Percentiles rank a stretch among this genome's conserved stretches.
phyloP scores from a whole-genome alignment of 2,329 filamentous ascomycete genomes.

The Venturia aucupariae region DNA sequence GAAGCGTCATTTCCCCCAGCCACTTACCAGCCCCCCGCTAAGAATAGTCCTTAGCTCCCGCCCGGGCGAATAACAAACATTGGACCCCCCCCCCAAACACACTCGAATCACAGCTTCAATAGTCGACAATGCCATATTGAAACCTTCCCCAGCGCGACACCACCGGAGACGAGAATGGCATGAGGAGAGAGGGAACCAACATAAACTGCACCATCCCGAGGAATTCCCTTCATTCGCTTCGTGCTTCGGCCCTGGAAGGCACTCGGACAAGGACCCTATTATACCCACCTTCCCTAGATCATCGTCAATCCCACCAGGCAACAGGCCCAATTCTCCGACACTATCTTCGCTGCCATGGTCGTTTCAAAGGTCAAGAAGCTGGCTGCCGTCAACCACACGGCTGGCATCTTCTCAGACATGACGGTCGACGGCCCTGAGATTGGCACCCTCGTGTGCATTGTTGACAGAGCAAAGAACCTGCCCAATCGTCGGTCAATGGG shows the following conservation, averaged over 20 bases:
- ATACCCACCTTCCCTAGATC: slow-evolving; percentile 8
- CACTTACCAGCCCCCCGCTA: slow-evolving; percentile 1
- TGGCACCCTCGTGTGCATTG: slow-evolving; percentile 81
- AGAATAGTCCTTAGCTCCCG: slow-evolving; percentile 1
- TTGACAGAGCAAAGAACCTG: slow-evolving; percentile 93
- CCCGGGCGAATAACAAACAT: neutral
- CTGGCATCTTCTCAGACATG: slow-evolving; percentile 92
- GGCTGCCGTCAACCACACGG: slow-evolving; percentile 52
- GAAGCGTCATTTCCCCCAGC: neutral
- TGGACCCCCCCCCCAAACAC: neutral
- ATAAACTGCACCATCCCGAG: neutral
- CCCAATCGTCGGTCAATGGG: slow-evolving; percentile 96
- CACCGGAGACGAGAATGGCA: neutral
- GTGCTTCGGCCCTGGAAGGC: too few species aligned
- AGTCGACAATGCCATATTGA: neutral
- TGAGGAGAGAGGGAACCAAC: neutral
- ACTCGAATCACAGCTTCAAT: neutral
- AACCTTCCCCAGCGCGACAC: neutral
- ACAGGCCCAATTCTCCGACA: neutral
- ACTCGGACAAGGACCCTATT: neutral
- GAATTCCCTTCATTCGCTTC: neutral
- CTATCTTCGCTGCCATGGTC: neutral
- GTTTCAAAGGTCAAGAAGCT: slow-evolving; percentile 6
- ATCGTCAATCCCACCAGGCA: neutral
- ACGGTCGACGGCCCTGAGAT: slow-evolving; percentile 86